Base-by-base conservation (phyloP, 306 rosid genomes). In the Ormosia emarginata region DNA sequence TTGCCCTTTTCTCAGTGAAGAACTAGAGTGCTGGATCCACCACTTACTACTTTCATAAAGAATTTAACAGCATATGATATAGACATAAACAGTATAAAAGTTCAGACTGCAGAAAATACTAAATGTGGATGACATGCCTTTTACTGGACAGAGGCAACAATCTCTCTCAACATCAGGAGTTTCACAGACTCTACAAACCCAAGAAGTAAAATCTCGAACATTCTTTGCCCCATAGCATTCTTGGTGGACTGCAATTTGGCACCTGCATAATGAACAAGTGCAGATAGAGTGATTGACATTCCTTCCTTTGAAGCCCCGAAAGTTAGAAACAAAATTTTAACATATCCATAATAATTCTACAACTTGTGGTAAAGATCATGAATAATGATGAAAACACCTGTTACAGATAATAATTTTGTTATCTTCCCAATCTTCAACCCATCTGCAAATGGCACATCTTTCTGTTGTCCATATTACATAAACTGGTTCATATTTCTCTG, bases 171-270 rank as follows among this genome's bases (percentile, higher is more conserved):
- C 82, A 62, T 90, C 87, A 80, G 98, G 97, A 80, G 93, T 88
- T 89, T 95, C 99, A 79, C 99, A 95, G 43, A 88, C 94, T 86
- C 95, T 90, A 74, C 99, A 95, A 87, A 95, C 99, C 99, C 99
- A 95, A 30, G 99, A 95, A 67, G 95, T 89, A 87, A 95, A 91
- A 88, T 95, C 95, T 72, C 87, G 90, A n/a, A 86, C 90, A 75
- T 90, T 83, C 83, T 86, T 95, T 86, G 83, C 94, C 68, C 99
- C 99, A 71, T 93, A 95, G 90, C 99, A 95, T 79, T 91, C 99
- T 88, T 95, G 98, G 89, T 95, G 99, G 67, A 95, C 97, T 41
- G 95, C 98, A 70, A 95, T 88, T 88, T 95, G 98, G 86, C 99
- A 95, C 81, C 99, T 95, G 92, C 73, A 71, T 33, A 77, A 76